These are phyloP conservation scores for Daldinia bambusicola DNA, from an alignment of 495 filamentous ascomycete species.

Conservation along the genomic window DNA sequence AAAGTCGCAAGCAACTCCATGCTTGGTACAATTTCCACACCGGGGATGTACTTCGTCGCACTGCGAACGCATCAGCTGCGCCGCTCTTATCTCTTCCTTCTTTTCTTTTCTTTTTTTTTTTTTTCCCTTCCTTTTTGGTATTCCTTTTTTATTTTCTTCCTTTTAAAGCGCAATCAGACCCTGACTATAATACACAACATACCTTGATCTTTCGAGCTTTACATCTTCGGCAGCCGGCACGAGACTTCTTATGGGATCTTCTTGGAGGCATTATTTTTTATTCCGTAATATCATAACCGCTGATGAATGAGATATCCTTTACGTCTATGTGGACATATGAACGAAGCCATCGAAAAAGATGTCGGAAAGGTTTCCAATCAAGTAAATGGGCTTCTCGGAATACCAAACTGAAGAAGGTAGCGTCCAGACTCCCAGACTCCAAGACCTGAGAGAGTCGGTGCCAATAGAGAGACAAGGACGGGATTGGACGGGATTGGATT, in stretches of 20 bases:
- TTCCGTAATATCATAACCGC: slow-evolving; percentile 37
- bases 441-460: neutral
- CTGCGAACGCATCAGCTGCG: slow-evolving; percentile 48
- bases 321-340: slow-evolving; percentile 34
- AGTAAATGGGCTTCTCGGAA: slow-evolving; percentile 18
- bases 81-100: slow-evolving; percentile 5
- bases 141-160: neutral
- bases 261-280: slow-evolving; percentile 60
- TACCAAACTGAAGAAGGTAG: slow-evolving; percentile 8
- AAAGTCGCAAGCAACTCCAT: slow-evolving; percentile 72
- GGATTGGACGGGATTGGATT: slow-evolving; percentile 24
- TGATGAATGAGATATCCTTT: slow-evolving; percentile 11
- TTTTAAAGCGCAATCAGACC: neutral
- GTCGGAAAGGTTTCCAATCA: slow-evolving; percentile 10
- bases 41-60: slow-evolving; percentile 71
- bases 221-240: slow-evolving; percentile 68
- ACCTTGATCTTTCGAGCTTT: slow-evolving; percentile 73
- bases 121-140: neutral
- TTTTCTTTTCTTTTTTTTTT: neutral
- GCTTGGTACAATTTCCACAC: slow-evolving; percentile 71
- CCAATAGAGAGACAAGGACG: slow-evolving; percentile 6
- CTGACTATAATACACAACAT: slow-evolving; percentile 10
- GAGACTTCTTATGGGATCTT: slow-evolving; percentile 71
- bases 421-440: slow-evolving; percentile 7
- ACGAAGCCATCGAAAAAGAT: slow-evolving; percentile 44